phyloP scores from a whole-genome alignment of 2,329 filamentous ascomycete genomes.

The Aspergillus vadensis region DNA sequence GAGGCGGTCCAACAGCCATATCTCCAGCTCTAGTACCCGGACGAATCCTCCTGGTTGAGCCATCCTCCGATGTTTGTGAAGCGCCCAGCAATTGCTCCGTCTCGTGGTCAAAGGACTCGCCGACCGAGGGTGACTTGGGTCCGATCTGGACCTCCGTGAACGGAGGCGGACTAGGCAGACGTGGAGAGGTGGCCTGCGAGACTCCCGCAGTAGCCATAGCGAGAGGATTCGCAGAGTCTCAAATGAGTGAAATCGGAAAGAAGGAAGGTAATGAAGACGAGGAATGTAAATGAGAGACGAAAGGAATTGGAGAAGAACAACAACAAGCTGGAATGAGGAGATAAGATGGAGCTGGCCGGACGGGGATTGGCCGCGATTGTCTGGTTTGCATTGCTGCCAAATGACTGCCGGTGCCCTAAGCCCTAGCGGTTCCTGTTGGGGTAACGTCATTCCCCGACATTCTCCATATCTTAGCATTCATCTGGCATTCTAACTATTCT shows the following conservation, averaged over 20 bases:
- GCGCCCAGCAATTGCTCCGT: conserved; percentile 56
- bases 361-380: conserved; percentile 18
- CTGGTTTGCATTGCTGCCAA: conserved; percentile 12
- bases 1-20: conserved; percentile 87
- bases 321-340: conserved; percentile 12
- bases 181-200: conserved; percentile 73
- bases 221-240: conserved; percentile 13
- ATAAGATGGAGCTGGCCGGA: conserved; percentile 16
- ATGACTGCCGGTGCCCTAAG: conserved; percentile 38
- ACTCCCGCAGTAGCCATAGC: conserved; percentile 49
- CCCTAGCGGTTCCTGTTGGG: conserved; percentile 30
- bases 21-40: conserved; percentile 89
- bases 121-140: conserved; percentile 71
- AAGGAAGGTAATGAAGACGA: neutral
- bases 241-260: conserved; percentile 12
- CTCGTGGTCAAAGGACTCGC: conserved; percentile 62
- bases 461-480: neutral
- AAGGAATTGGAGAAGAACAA: conserved; percentile 8
- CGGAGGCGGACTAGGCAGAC: conserved; percentile 91
- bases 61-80: conserved; percentile 65
- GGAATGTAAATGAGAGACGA: neutral
- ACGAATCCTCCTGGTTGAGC: conserved; percentile 80
- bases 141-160: conserved; percentile 92
- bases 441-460: conserved; percentile 24
- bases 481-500: neutral